Evolutionary conservation across 75 land plant species (phyloP).

Genomic region (Selaginella moellendorffii): DNA sequence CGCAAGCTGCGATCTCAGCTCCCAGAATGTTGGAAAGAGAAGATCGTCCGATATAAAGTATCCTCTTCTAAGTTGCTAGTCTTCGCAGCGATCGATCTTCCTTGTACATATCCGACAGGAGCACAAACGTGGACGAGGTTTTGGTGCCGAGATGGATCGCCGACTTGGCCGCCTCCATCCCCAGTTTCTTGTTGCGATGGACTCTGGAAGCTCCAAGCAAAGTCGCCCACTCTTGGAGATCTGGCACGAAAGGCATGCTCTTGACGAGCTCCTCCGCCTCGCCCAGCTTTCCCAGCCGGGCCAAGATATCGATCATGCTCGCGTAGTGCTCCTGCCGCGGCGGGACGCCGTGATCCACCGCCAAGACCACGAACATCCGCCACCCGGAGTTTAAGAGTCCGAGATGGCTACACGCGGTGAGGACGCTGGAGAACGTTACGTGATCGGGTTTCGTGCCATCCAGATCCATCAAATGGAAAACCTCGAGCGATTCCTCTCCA

Average conservation of each 20-base stretch:
- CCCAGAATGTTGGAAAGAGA: too few species aligned
- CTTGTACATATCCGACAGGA: too few species aligned
- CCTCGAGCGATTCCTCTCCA: slow-evolving; percentile 4
- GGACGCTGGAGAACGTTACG: not conserved
- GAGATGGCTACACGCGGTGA: slow-evolving; percentile 7
- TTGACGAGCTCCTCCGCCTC: not conserved
- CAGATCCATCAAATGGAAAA: not conserved
- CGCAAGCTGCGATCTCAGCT: too few species aligned
- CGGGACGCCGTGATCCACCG: slow-evolving; percentile 1
- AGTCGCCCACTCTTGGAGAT: not conserved
- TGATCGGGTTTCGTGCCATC: slow-evolving; percentile 1
- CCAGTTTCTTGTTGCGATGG: slow-evolving; percentile 6
- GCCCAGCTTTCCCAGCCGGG: not conserved
- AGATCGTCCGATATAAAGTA: too few species aligned
- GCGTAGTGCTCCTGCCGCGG: slow-evolving; percentile 4
- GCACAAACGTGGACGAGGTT: not conserved
- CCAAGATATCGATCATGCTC: slow-evolving; percentile 2
- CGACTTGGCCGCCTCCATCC: not conserved
- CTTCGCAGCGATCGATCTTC: too few species aligned
- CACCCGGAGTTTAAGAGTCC: not conserved
- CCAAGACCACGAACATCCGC: not conserved
- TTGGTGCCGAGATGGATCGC: not conserved
- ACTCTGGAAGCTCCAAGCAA: slow-evolving; percentile 7
- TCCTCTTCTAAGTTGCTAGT: too few species aligned
- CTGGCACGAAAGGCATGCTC: not conserved